Conservation (phyloP, 176 grass and related monocot species). For the Canna indica region DNA sequence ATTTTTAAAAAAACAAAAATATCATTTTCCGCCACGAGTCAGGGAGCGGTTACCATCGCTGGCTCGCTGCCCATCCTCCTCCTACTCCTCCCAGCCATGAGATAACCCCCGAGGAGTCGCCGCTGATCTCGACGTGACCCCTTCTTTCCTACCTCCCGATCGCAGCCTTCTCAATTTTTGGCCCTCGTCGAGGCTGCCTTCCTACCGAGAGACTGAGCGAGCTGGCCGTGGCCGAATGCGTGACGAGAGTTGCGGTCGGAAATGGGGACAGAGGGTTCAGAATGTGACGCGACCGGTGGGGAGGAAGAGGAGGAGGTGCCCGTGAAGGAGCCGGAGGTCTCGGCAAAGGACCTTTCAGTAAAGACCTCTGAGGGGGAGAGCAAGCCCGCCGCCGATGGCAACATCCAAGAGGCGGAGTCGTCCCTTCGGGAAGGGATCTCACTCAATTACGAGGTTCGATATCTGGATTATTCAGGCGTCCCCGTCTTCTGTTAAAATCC, state of each 20-base stretch:
- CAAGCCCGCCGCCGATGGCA: conserved; percentile 74
- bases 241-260: neutral
- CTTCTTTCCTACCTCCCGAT: neutral
- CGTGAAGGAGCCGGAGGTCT: conserved; percentile 16
- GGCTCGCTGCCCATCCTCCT: too few species aligned
- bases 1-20: too few species aligned
- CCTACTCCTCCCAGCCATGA: neutral
- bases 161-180: neutral
- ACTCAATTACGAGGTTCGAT: conserved; percentile 77
- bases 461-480: neutral
- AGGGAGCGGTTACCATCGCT: too few species aligned
- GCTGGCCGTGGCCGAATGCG: conserved; percentile 10
- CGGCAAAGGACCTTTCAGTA: neutral
- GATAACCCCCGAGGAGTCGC: neutral
- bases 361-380: conserved; percentile 50
- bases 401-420: conserved; percentile 95
- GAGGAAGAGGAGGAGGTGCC: conserved; percentile 17
- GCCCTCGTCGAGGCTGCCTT: neutral
- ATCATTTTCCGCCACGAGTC: too few species aligned
- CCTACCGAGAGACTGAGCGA: neutral
- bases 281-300: conserved; percentile 6
- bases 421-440: conserved; percentile 95
- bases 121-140: neutral
- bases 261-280: conserved; percentile 9
- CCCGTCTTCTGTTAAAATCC: conserved; percentile 1